Evolutionary conservation across 1,284 basidiomycete genomes (phyloP), one percentile per base, ranked within the genome.

Genomic region (Pyrrhoderma lamaoense): DNA sequence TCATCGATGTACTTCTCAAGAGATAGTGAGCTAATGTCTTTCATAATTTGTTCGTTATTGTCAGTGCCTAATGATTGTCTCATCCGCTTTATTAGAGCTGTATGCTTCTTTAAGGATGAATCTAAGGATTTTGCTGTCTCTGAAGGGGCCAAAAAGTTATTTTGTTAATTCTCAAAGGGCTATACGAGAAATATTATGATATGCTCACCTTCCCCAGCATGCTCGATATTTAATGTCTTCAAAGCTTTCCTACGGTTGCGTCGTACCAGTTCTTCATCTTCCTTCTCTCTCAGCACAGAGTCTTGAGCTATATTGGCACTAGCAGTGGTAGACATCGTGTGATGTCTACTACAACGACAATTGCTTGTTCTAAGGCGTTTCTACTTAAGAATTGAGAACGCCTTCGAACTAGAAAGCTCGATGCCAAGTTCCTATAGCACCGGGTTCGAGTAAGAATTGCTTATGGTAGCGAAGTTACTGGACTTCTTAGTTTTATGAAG

Each of bases 1-100:
- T 99, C 96, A 61, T 97, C 94, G 48, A 95, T 76, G 65, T 99
- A 98, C 67, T 97, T 99, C 69, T 93, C 92, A 45, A 99, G 74
- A 3, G 91, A 86, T 43, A 99, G 76, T 0, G 83, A 76, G 55
- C 90, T 84, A 56, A 96, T 82, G 62, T 99, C 96, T 67, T 94
- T 95, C 62, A 94, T 70, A 54, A 96, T 80, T 60, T 88, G 83
- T 58, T 93, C 89, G 47, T 80, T 80, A 62, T 89, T 83, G 57
- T 92, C 90, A 25, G 73, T 63, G 45, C 86, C 84, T 60, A 93
- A 73, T 31, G 87, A 89, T 63, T 83, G 88, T 36, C 84, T 79
- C 61, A 95, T 85, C 35, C 89, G 82, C 67, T 94, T 97, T 58
- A 96, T 89, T 57, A 95, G 77, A 1, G 91, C 89, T 0, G 92